Base-by-base conservation (phyloP, 163 green algal genomes). In the Volvox carteri region DNA sequence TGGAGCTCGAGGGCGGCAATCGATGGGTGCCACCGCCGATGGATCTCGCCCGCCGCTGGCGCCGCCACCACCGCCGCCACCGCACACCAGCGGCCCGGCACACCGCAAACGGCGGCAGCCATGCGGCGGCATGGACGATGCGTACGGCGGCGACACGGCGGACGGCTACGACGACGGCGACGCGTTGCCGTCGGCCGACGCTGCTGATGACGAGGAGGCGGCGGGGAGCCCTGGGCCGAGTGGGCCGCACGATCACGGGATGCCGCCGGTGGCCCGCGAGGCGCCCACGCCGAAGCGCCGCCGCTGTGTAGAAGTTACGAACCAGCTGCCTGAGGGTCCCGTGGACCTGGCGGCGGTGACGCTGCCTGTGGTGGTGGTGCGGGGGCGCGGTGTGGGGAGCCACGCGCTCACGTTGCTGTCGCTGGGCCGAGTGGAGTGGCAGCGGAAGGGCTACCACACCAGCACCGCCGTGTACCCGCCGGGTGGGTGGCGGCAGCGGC, bases 381-480 rank as follows among this genome's bases (percentile, higher is more conserved):
- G 33, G 42, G 68, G 68, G 2, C 65, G 62, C 2, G 30, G 62
- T 41, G 44, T n/a, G 41, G 16, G 42, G 41, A 42, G 60, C 42
- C 44, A 58, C 11, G 83, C 68, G 25, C 70, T 89, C 37, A 83
- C 39, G 70, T 68, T 89, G 12, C 14, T 52, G 8, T 25, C 35
- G 33, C 70, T 89, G 50, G 84, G 84, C 3, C 12, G 28, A 28
- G 25, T 89, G 70, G 84, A 89, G 46, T 88, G 81, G 50, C 70
- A 83, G 84, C 84, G 84, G 28, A 25, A 33, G 37, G 84, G 11
- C 37, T 89, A 89, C 84, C 84, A 89, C 37, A 62, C 35, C 37
- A 65, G 50, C 4, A 28, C 39, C 8, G 18, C 44, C 37, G 39
- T 83, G 14, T 89, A 58, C 41, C 84, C 72, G 16, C 50, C 83